Percentiles rank a stretch among this genome's conserved stretches.
Conservation (phyloP, 78 protist genomes). For the Dictyostelium purpureum region DNA sequence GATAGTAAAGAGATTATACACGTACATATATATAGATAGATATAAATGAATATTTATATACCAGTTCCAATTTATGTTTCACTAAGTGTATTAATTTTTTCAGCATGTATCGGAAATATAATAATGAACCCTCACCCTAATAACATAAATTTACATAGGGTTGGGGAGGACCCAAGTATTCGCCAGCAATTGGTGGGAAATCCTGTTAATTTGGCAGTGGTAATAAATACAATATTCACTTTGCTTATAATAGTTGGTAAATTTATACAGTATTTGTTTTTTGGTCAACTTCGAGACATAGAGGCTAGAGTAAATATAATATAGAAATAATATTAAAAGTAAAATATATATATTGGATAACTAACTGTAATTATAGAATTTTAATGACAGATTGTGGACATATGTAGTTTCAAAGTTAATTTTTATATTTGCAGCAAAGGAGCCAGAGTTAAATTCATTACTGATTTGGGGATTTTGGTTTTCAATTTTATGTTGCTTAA, state of each 20-base stretch:
- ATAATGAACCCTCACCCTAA: neutral
- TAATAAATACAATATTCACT: conserved; percentile 51
- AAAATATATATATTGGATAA: neutral
- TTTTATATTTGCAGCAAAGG: conserved; percentile 76
- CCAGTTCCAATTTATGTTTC: conserved; percentile 44
- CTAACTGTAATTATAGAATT: conserved; percentile 17
- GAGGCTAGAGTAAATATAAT: conserved; percentile 47
- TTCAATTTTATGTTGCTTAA: conserved; percentile 71
- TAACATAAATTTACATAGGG: neutral
- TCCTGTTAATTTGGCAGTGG: conserved; percentile 36
- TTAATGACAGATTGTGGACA: conserved; percentile 65
- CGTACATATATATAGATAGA: too few species aligned
- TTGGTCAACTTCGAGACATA: conserved; percentile 68
- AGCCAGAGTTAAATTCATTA: conserved; percentile 15
- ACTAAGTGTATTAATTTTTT: conserved; percentile 1
- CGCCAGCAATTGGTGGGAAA: neutral
- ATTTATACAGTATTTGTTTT: conserved; percentile 70
- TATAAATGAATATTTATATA: conserved; percentile 7
- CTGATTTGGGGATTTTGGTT: conserved; percentile 81
- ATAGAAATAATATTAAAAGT: neutral
- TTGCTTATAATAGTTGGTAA: conserved; percentile 57
- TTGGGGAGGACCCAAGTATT: neutral
- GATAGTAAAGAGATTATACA: too few species aligned
- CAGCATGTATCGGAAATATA: conserved; percentile 20
- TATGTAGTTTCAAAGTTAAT: conserved; percentile 72